Evolutionary conservation across 1,284 basidiomycete genomes (phyloP), one percentile per base, ranked within the genome.

Genomic region (Phlebopus sp.): DNA sequence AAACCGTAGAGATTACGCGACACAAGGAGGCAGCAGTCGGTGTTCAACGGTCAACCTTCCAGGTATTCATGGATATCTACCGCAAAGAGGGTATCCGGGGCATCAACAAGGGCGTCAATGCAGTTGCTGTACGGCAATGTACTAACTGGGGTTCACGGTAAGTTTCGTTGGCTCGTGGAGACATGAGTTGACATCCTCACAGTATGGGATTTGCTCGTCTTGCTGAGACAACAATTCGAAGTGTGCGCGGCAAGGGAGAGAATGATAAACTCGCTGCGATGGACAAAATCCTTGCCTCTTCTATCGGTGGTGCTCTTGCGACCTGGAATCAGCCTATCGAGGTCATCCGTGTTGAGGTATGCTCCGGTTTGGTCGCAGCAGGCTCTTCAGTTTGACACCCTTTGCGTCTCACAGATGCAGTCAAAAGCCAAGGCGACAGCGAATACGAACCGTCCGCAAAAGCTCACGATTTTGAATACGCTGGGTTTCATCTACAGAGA

Each of bases 281-380:
- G 14, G 96, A 99, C 68, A 95, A 95, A 71, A 93, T 99, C 60
- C 53, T 89, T 29, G 82, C 94, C 17, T 93, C 92, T n/a, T 84
- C 89, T 0, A 80, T 98, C 55, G 96, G 90, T 64, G 97, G 97
- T 70, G 95, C 97, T 39, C 75, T 99, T 46, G 96, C 91, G 13
- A 97, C 94, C 40, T 99, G 97, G 97, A 99, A 99, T 70, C 97
- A 99, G 71, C 97, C 97, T 37, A 99, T 99, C 59, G 97, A 99
- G 74, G 93, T 97, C 55, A 81, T 96, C 55, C 87, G 93, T 50
- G 92, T 96, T 32, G 92, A 96, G 77, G 87, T 88, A 57, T 31
- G 69, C 61, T 36, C 25, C 30, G 29, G 43, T 37, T 43, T 21
- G 18, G 29, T 25, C 10, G 15, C 13, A 5, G 37, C 14, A 35